phyloP scores from a whole-genome alignment of 352 stramenopile species.

The Phytophthora sansomeana region DNA sequence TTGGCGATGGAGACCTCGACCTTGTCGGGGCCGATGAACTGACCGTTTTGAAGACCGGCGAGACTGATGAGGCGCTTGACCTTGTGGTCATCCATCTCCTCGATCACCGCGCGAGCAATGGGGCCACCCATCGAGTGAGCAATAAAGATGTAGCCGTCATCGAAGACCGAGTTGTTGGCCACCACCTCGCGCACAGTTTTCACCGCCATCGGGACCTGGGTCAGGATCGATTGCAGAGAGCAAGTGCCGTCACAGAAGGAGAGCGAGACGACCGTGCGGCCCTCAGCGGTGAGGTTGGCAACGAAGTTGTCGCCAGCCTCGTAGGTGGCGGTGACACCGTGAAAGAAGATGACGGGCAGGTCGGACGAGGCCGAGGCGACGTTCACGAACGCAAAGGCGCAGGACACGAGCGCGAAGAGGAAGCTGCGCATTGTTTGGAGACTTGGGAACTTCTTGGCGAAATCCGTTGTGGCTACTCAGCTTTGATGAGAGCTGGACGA shows the following conservation, averaged over 20 bases:
- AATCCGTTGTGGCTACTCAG: conserved; percentile 27
- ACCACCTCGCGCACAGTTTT: conserved; percentile 35
- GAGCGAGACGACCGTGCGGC: conserved; percentile 38
- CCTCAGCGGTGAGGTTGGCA: conserved; percentile 34
- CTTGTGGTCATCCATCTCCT: too few relatives aligned
- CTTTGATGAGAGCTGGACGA: neutral
- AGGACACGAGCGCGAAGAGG: conserved; percentile 18
- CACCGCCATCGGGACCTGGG: conserved; percentile 41
- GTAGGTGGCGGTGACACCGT: conserved; percentile 35
- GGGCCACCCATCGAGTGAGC: conserved; percentile 46
- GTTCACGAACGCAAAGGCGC: conserved; percentile 3
- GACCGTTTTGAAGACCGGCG: too few relatives aligned
- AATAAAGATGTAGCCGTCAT: conserved; percentile 52
- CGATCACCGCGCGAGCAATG: conserved; percentile 40
- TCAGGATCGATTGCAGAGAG: conserved; percentile 27
- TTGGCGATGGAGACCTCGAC: too few relatives aligned
- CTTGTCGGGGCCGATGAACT: too few relatives aligned
- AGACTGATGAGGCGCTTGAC: too few relatives aligned
- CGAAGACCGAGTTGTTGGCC: conserved; percentile 31
- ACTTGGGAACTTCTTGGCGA: conserved; percentile 19
- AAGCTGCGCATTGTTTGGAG: conserved; percentile 18
- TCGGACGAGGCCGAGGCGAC: conserved; percentile 12
- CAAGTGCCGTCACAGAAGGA: conserved; percentile 36
- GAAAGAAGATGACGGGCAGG: conserved; percentile 50
- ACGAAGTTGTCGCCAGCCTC: conserved; percentile 26